Conservation (phyloP, 2,329 filamentous ascomycete genomes). For the Talaromyces verruculosus region DNA sequence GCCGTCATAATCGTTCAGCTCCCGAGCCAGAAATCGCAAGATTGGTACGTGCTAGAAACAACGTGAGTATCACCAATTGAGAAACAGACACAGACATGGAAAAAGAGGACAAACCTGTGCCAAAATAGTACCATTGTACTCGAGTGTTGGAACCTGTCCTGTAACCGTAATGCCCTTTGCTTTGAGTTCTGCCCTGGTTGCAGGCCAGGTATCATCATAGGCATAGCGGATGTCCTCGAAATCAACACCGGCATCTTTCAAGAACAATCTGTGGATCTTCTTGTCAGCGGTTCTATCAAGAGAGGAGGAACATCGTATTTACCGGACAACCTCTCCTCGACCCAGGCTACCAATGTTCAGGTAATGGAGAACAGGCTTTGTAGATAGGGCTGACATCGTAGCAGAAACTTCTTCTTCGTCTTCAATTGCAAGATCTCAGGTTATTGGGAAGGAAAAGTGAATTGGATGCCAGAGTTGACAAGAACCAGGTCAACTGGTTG, state of each 20-base stretch:
- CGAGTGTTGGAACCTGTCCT: not conserved
- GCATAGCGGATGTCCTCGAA: slow-evolving; percentile 4
- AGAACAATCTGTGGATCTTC: not conserved
- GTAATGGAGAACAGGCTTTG: slow-evolving; percentile 11
- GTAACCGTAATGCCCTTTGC: slow-evolving; percentile 7
- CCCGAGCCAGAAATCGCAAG: slow-evolving; percentile 1
- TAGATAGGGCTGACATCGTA: not conserved
- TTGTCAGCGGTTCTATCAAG: not conserved
- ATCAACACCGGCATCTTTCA: slow-evolving; percentile 14
- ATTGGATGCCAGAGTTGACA: not conserved
- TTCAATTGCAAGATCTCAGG: not conserved
- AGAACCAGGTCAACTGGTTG: not conserved
- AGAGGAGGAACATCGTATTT: not conserved
- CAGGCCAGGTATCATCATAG: slow-evolving; percentile 5
- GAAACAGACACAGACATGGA: not conserved
- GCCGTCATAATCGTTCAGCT: slow-evolving; percentile 11
- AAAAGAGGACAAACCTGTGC: slow-evolving; percentile 2
- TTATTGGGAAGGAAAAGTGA: not conserved
- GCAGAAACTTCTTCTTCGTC: not conserved
- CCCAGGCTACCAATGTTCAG: slow-evolving; percentile 7
- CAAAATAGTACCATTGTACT: slow-evolving; percentile 9
- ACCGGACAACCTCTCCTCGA: slow-evolving; percentile 11
- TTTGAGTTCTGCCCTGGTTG: not conserved
- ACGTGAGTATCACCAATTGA: not conserved
- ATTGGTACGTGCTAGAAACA: slow-evolving; percentile 3